Evolutionary conservation across 2,329 filamentous ascomycete species (phyloP), one percentile per base, ranked within the genome.

Genomic region (Bisporella sp.): DNA sequence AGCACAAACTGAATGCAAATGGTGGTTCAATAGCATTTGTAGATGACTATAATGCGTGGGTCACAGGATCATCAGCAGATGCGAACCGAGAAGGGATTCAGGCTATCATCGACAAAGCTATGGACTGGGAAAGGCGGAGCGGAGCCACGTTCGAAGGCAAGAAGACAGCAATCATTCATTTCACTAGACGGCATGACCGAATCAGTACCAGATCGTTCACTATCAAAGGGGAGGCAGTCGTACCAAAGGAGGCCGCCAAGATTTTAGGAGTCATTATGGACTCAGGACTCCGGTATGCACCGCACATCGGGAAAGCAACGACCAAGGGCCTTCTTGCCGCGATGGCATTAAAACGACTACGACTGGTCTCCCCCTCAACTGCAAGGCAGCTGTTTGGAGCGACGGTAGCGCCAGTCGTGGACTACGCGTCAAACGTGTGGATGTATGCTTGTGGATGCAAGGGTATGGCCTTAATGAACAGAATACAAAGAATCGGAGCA

Each of bases 161-260:
- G 7, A 64, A 62, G 54, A 64, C 59, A 29, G 48, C 54, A 8
- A 54, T 62, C 37, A 61, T 62, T 5, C 50, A 61, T 29, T 53
- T 50, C 42, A 50, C 51, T 11, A 33, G 51, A 11, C 46, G 42
- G 31, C 11, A 32, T 13, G 37, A 46, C 47, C 46, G 42, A 33
- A 30, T 33, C n/a, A 41, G 41, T 29, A n/a, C 31, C 4, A 29
- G 45, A 31, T 47, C 50, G 13, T 53, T 53, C 29, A 53, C 39
- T 40, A 53, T 50, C 30, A 53, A 53, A 13, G 49, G 44, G 30
- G 28, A 51, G 31, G 35, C 35, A 12, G 33, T 51, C 31, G 29
- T 7, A 51, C 49, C 33, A 30, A 51, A 46, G 33, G 33, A 41
- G 5, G 28, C 31, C 31, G 49, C 47, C 31, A 51, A 51, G 44